A percentile compares a stretch with the other conserved stretches of the same genome.
Evolutionary conservation across 2,329 filamentous ascomycete species (phyloP).

Genomic region (Lasiodiplodia gonubiensis): DNA sequence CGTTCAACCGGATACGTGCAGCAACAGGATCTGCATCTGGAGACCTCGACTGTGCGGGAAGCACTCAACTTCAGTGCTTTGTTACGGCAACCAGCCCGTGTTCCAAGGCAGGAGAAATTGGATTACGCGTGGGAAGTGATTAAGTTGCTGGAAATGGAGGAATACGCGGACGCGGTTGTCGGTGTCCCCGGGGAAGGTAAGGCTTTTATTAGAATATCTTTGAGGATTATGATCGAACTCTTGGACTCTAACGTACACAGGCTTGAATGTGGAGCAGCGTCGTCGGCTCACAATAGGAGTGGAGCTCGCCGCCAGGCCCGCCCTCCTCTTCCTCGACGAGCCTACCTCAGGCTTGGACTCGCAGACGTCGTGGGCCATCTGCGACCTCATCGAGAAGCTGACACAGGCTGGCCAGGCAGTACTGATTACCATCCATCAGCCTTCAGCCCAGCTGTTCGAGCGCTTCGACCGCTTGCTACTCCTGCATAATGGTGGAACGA

Average conservation of each 20-base stretch:
- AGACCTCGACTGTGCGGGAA: conserved; percentile 85
- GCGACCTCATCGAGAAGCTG: conserved; percentile 85
- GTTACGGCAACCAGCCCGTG: conserved; percentile 78
- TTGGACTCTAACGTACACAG: not conserved
- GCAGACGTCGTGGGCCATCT: conserved; percentile 92
- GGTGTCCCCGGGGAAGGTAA: conserved; percentile 84
- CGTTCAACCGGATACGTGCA: conserved; percentile 92
- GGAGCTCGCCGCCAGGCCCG: conserved; percentile 91
- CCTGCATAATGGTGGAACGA: conserved; percentile 74
- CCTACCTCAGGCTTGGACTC: conserved; percentile 93
- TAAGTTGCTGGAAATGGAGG: conserved; percentile 85
- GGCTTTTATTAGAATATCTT: not conserved
- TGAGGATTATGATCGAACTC: not conserved
- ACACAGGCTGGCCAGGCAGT: conserved; percentile 89
- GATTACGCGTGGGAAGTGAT: conserved; percentile 91
- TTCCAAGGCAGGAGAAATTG: conserved; percentile 77
- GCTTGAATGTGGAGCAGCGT: conserved; percentile 65
- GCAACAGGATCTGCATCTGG: conserved; percentile 87
- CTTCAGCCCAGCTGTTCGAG: conserved; percentile 93
- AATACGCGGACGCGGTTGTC: conserved; percentile 88
- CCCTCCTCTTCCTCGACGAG: conserved; percentile 90
- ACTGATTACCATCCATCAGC: conserved; percentile 97
- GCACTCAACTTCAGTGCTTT: conserved; percentile 85
- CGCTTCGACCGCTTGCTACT: conserved; percentile 84
- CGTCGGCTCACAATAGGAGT: conserved; percentile 91